Conservation (phyloP, 306 rosid species). For the Lotus japonicus region DNA sequence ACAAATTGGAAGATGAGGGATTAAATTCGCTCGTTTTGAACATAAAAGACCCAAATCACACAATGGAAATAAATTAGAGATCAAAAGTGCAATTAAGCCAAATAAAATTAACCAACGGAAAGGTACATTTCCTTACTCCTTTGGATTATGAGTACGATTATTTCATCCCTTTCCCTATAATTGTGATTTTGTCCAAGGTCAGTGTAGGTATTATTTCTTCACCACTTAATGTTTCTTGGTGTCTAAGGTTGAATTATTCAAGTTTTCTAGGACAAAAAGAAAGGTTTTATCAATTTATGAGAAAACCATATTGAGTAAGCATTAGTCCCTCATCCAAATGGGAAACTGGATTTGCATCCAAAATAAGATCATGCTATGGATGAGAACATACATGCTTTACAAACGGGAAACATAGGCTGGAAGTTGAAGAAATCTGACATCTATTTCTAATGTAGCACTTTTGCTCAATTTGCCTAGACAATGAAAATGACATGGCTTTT, state of each 20-base stretch:
- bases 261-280: neutral
- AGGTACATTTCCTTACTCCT: neutral
- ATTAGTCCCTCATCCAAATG: neutral
- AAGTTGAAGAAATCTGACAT: neutral
- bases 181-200: neutral
- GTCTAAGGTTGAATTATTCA: neutral
- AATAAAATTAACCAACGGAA: neutral
- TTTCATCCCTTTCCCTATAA: neutral
- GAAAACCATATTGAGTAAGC: neutral
- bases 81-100: too few species aligned
- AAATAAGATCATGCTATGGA: neutral
- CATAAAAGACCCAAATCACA: too few species aligned
- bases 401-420: neutral
- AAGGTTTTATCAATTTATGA: neutral
- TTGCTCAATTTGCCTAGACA: conserved; percentile 9
- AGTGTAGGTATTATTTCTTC: neutral
- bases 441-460: neutral
- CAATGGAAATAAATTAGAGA: too few species aligned
- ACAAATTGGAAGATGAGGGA: too few species aligned
- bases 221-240: too few species aligned
- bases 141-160: neutral
- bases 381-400: neutral
- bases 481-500: neutral
- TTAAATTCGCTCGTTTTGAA: too few species aligned
- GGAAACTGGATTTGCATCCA: neutral